Conservation (phyloP, 257 asterid genomes). For the Nyctanthes arbortristis region DNA sequence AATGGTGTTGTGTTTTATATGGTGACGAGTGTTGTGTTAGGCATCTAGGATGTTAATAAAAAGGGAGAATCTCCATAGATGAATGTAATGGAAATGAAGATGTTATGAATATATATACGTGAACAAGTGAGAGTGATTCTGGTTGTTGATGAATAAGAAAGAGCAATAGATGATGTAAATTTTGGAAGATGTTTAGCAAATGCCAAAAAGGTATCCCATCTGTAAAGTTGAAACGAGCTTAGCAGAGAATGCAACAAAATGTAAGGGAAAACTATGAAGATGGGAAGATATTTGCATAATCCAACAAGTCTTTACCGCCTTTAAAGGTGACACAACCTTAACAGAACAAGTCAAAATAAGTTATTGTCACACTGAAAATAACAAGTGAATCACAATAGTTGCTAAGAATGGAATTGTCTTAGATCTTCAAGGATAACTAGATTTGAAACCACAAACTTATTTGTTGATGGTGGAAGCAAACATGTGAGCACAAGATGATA, state of each 20-base stretch:
- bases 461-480: not conserved
- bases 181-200: not conserved
- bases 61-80: not conserved
- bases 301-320: not conserved
- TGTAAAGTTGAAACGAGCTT: not conserved
- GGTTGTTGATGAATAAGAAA: no score
- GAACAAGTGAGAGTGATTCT: no score
- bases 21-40: not conserved
- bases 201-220: not conserved
- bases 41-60: not conserved
- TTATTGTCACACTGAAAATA: not conserved
- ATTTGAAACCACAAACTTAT: not conserved
- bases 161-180: no score
- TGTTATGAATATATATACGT: no score
- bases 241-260: not conserved
- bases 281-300: not conserved
- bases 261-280: not conserved
- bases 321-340: not conserved
- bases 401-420: not conserved
- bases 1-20: not conserved
- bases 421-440: not conserved
- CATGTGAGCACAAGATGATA: not conserved
- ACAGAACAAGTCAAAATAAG: not conserved
- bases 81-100: not conserved
- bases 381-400: not conserved